Evolutionary conservation across 1,284 basidiomycete species (phyloP).

Genomic region (Neotropicomus parvogracilis): DNA sequence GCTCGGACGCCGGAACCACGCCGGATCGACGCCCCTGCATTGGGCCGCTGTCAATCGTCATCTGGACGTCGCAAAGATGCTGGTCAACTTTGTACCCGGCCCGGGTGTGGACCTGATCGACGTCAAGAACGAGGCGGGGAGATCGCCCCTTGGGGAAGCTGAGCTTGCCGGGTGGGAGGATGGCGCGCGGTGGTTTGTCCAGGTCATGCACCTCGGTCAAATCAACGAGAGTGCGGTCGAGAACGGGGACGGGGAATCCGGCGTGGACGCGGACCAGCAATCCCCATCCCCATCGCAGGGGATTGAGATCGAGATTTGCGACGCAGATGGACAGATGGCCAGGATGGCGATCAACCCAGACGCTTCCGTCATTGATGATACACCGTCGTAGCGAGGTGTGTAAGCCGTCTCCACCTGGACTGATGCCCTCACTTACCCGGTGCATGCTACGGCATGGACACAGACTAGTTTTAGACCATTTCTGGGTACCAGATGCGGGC

Average conservation of each 20-base stretch:
- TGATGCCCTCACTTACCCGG: neutral
- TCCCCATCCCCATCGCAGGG: conserved; percentile 14
- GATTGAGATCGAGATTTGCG: conserved; percentile 55
- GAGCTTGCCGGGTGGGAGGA: conserved; percentile 76
- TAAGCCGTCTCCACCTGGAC: neutral
- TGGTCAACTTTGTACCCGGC: conserved; percentile 56
- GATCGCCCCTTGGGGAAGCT: conserved; percentile 71
- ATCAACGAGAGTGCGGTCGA: conserved; percentile 23
- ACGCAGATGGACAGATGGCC: conserved; percentile 61
- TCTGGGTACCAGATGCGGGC: neutral
- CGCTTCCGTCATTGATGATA: conserved; percentile 24
- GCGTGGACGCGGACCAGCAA: conserved; percentile 36
- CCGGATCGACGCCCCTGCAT: conserved; percentile 79
- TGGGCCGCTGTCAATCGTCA: conserved; percentile 87
- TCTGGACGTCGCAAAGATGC: conserved; percentile 58
- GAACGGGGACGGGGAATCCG: too few species aligned
- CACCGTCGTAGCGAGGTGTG: conserved; percentile 3
- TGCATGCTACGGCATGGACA: too few species aligned
- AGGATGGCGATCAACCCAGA: conserved; percentile 47
- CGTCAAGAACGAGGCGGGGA: conserved; percentile 65
- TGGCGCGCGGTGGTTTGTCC: conserved; percentile 73
- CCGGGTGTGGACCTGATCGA: conserved; percentile 68
- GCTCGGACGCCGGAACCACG: conserved; percentile 58
- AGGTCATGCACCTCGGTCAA: conserved; percentile 66
- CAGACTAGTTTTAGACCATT: neutral